Conservation (phyloP, 148 eudicot genomes). For the Rhododendron henanense region DNA sequence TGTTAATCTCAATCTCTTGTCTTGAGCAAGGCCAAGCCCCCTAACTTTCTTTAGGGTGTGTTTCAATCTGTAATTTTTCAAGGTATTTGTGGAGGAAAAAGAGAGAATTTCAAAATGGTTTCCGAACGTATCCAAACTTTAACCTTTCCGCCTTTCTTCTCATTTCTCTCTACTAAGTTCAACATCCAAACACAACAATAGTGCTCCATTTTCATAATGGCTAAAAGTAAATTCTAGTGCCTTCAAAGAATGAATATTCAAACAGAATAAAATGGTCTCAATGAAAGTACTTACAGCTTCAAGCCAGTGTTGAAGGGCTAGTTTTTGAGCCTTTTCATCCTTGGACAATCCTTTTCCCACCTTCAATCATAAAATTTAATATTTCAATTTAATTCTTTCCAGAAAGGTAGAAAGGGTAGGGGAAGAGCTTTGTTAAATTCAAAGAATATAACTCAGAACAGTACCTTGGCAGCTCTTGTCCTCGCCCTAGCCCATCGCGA, state of each 20-base stretch:
- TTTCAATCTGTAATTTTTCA: background rate
- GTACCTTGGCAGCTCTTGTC: constrained; percentile 80
- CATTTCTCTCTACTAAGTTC: background rate
- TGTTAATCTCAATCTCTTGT: background rate
- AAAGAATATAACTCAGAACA: background rate
- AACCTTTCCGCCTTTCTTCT: background rate
- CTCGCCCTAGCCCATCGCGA: constrained; percentile 86
- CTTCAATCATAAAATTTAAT: constrained; percentile 12
- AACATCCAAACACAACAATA: background rate
- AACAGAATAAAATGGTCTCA: background rate
- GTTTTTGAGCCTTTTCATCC: constrained; percentile 52
- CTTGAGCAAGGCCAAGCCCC: background rate
- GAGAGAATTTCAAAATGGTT: background rate
- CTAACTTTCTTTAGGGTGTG: background rate
- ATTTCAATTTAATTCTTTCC: background rate
- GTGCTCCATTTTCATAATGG: background rate
- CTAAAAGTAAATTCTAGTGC: background rate
- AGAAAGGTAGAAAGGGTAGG: background rate
- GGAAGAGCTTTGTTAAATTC: background rate
- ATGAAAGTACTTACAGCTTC: constrained; percentile 69
- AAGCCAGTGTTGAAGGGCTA: constrained; percentile 62
- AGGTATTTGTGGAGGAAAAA: background rate
- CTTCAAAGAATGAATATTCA: background rate
- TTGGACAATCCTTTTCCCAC: constrained; percentile 58
- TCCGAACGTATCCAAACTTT: background rate